Evolutionary conservation across 2,329 filamentous ascomycete genomes (phyloP).

Genomic region (Monilinia laxa): DNA sequence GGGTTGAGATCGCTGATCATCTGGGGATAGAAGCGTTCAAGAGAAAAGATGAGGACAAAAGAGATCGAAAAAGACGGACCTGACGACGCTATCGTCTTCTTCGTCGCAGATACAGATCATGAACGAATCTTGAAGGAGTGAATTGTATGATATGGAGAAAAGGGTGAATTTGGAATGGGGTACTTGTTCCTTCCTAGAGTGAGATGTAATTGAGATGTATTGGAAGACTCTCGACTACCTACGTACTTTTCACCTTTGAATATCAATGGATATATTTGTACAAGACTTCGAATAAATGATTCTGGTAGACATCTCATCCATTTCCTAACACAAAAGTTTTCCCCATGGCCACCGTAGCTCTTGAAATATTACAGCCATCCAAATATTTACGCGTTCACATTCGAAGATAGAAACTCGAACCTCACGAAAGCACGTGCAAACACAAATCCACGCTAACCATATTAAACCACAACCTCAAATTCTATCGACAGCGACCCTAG

Average conservation of each 20-base stretch:
- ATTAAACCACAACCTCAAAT: constrained; percentile 19
- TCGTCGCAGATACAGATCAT: constrained; percentile 6
- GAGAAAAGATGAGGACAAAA: constrained; percentile 1
- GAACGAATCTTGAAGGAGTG: not conserved
- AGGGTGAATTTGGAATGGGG: not conserved
- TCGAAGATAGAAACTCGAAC: not conserved
- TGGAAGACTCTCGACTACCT: not conserved
- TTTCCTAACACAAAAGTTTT: not conserved
- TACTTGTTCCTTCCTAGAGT: constrained; percentile 7
- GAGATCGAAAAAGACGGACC: not conserved
- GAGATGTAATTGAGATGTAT: constrained; percentile 3
- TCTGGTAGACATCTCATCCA: not conserved
- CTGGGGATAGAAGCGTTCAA: constrained; percentile 8
- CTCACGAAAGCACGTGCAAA: constrained; percentile 1
- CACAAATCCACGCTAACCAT: not conserved
- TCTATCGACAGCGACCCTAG: constrained; percentile 13
- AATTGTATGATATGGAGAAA: not conserved
- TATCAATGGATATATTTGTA: not conserved
- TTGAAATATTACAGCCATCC: not conserved
- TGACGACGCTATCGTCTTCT: constrained; percentile 9
- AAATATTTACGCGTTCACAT: not conserved
- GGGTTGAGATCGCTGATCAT: not conserved
- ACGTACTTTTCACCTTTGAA: constrained; percentile 1
- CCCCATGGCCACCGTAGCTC: not conserved
- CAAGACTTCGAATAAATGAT: not conserved